These are phyloP conservation scores for Aureobasidium musti DNA, from an alignment of 2,329 filamentous ascomycete genomes.

Conservation along the genomic window DNA sequence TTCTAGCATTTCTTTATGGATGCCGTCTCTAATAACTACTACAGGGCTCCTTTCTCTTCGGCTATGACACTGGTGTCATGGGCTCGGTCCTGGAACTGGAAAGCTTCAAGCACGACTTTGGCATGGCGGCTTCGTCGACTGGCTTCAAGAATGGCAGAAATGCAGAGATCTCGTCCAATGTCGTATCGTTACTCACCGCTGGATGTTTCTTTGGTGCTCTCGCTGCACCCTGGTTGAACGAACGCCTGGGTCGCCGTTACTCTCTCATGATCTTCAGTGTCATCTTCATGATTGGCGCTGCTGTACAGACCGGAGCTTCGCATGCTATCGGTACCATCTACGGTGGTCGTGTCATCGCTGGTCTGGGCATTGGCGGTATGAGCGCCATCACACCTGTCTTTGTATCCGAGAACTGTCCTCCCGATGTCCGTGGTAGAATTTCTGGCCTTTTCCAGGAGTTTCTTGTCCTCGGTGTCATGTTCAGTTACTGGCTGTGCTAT, in stretches of 20 bases:
- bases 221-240: conserved; percentile 56
- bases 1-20: neutral
- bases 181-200: conserved; percentile 68
- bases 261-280: conserved; percentile 59
- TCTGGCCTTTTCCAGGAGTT: conserved; percentile 63
- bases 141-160: conserved; percentile 48
- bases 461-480: conserved; percentile 54
- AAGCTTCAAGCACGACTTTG: conserved; percentile 51
- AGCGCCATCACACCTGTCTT: conserved; percentile 61
- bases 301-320: conserved; percentile 63
- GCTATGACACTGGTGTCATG: conserved; percentile 64
- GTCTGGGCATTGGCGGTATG: conserved; percentile 54
- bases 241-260: conserved; percentile 57
- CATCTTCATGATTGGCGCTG: conserved; percentile 61
- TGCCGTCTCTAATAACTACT: conserved; percentile 21
- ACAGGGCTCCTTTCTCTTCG: conserved; percentile 34
- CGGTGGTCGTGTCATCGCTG: conserved; percentile 61
- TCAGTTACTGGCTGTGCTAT: conserved; percentile 48
- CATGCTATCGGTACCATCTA: conserved; percentile 65
- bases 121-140: conserved; percentile 50
- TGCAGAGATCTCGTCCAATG: conserved; percentile 61
- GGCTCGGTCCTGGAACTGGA: conserved; percentile 64
- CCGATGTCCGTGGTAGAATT: conserved; percentile 59
- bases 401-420: conserved; percentile 61
- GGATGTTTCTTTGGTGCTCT: conserved; percentile 68